Conservation (phyloP, 495 filamentous ascomycete genomes). For the Penicillium simplicissimum region DNA sequence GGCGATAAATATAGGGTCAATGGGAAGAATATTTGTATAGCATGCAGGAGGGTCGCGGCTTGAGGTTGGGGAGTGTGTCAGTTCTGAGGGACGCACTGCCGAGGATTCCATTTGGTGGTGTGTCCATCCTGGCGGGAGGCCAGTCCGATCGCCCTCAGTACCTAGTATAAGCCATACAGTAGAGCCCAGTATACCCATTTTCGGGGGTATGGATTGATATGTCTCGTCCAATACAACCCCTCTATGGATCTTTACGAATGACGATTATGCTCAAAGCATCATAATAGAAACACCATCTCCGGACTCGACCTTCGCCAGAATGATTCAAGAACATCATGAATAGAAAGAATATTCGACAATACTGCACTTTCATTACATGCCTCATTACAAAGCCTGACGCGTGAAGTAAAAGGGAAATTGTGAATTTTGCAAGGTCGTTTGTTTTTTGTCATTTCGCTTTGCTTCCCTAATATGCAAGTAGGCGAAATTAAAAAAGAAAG, state of each 20-base stretch:
- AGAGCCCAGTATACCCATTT: not conserved
- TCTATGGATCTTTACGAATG: not conserved
- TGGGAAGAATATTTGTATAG: not conserved
- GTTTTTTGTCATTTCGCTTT: constrained; percentile 48
- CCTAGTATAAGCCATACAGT: not conserved
- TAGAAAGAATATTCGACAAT: not conserved
- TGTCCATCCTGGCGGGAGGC: not conserved
- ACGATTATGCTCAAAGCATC: not conserved
- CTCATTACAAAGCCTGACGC: constrained; percentile 29
- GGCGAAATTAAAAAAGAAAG: constrained; percentile 45
- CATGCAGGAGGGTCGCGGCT: not conserved
- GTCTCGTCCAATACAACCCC: not conserved
- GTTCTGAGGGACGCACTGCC: not conserved
- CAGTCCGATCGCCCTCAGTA: not conserved
- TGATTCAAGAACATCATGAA: not conserved
- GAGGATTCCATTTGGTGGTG: not conserved
- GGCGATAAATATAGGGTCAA: not conserved
- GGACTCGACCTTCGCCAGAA: not conserved
- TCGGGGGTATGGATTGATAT: not conserved
- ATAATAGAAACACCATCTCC: not conserved
- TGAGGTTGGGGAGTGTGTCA: constrained; percentile 3
- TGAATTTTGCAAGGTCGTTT: constrained; percentile 45
- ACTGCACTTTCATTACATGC: constrained; percentile 22
- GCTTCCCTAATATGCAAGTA: constrained; percentile 49
- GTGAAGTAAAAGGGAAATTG: constrained; percentile 22